A percentile compares a stretch with the other conserved stretches of the same genome.
These are phyloP conservation scores for Canavalia ensiformis DNA, from an alignment of 306 rosid genomes.

Conservation along the genomic window DNA sequence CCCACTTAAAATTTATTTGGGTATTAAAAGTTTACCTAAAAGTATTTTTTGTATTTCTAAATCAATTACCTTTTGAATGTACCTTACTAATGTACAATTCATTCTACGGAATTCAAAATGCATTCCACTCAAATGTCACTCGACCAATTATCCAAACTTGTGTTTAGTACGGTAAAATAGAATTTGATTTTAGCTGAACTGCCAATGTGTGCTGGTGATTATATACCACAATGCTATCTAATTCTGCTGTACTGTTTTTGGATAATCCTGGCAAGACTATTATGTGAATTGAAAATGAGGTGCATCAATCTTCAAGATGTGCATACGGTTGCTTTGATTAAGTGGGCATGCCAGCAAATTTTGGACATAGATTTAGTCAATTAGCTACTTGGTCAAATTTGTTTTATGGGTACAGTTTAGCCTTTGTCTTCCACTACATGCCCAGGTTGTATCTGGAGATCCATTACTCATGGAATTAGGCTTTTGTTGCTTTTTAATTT, in stretches of 20 bases:
- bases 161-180: not conserved
- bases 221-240: slow-evolving; percentile 14
- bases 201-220: not conserved
- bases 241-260: not conserved
- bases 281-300: slow-evolving; percentile 6
- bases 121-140: slow-evolving; percentile 1
- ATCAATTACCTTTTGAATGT: slow-evolving; percentile 17
- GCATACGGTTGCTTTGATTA: not conserved
- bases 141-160: not conserved
- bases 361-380: not conserved
- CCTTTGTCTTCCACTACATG: not conserved
- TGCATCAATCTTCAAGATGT: not conserved
- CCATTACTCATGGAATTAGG: not conserved
- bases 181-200: slow-evolving; percentile 5
- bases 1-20: slow-evolving; percentile 31
- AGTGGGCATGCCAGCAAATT: not conserved
- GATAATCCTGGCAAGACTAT: not conserved
- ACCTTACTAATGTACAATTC: slow-evolving; percentile 9
- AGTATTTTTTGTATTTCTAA: slow-evolving; percentile 21
- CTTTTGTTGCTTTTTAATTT: not conserved
- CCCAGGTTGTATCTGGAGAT: not conserved
- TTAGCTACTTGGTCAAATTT: slow-evolving; percentile 3
- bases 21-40: slow-evolving; percentile 19
- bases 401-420: not conserved
- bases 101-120: slow-evolving; percentile 25